phyloP scores from a whole-genome alignment of 2,329 filamentous ascomycete genomes.

The Trichocomaceae sp. region DNA sequence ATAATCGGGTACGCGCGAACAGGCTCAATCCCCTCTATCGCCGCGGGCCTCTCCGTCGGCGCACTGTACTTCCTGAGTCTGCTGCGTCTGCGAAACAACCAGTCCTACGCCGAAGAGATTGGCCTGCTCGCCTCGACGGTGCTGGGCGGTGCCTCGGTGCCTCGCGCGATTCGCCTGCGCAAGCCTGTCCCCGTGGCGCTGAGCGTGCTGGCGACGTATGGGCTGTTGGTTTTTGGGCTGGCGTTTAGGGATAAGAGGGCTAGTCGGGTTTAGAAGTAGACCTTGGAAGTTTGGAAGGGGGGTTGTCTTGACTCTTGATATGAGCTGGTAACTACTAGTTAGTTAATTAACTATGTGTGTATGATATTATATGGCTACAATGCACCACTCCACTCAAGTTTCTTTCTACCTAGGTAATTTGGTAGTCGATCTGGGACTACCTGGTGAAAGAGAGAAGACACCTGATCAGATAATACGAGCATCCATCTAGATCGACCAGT shows the following conservation, averaged over 20 bases:
- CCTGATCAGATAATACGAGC: too few relatives aligned
- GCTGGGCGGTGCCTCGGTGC: conserved; percentile 75
- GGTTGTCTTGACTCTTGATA: too few relatives aligned
- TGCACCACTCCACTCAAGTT: not conserved
- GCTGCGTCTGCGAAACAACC: conserved; percentile 66
- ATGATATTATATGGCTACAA: not conserved
- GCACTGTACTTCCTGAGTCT: conserved; percentile 70
- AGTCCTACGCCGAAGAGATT: conserved; percentile 79
- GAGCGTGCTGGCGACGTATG: conserved; percentile 71
- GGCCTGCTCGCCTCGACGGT: conserved; percentile 83
- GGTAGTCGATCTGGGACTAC: too few relatives aligned
- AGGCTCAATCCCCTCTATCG: conserved; percentile 77
- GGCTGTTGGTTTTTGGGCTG: conserved; percentile 70
- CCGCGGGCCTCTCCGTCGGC: conserved; percentile 78
- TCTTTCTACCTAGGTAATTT: too few relatives aligned
- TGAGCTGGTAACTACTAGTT: not conserved
- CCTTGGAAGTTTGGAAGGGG: too few relatives aligned
- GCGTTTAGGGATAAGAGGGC: conserved; percentile 46
- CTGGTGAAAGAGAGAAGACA: too few relatives aligned
- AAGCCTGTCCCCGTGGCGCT: conserved; percentile 81
- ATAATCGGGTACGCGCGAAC: conserved; percentile 80
- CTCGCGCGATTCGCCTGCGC: conserved; percentile 70
- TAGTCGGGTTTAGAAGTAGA: conserved; percentile 1
- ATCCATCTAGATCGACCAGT: too few relatives aligned
- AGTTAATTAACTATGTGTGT: not conserved